Conservation (phyloP, 768 basidiomycete genomes). For the Pleurotus ostreatus region DNA sequence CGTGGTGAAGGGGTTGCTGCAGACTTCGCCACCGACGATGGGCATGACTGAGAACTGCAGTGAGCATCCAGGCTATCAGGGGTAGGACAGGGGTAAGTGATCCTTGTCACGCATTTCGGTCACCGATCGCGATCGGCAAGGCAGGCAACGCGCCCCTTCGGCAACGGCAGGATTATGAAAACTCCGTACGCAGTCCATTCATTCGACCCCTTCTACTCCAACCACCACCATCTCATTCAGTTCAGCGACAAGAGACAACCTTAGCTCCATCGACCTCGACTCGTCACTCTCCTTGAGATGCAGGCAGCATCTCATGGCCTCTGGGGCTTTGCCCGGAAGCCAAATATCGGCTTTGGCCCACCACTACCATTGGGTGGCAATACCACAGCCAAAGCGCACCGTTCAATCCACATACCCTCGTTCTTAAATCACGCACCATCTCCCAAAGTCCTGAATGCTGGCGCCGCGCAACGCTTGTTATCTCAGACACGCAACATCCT, state of each 20-base stretch:
- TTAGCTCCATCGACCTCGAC: neutral
- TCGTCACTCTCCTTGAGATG: conserved; percentile 24
- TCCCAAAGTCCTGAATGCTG: conserved; percentile 25
- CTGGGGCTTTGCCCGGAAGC: conserved; percentile 35
- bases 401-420: conserved; percentile 44
- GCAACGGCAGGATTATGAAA: neutral
- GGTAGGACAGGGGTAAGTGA: no score
- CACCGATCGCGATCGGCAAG: neutral
- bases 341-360: conserved; percentile 1
- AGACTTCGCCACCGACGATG: no score
- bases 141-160: neutral
- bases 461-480: conserved; percentile 42
- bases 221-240: neutral
- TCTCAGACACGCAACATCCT: conserved; percentile 52
- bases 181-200: neutral
- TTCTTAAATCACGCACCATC: conserved; percentile 29
- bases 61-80: no score
- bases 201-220: neutral
- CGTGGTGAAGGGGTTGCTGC: no score
- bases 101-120: no score
- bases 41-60: no score
- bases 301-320: conserved; percentile 42
- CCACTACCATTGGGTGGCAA: conserved; percentile 20
- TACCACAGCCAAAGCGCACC: conserved; percentile 22
- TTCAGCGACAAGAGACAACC: neutral